phyloP scores from a whole-genome alignment of 768 basidiomycete species.

The Boletus rufocinnamomeus region DNA sequence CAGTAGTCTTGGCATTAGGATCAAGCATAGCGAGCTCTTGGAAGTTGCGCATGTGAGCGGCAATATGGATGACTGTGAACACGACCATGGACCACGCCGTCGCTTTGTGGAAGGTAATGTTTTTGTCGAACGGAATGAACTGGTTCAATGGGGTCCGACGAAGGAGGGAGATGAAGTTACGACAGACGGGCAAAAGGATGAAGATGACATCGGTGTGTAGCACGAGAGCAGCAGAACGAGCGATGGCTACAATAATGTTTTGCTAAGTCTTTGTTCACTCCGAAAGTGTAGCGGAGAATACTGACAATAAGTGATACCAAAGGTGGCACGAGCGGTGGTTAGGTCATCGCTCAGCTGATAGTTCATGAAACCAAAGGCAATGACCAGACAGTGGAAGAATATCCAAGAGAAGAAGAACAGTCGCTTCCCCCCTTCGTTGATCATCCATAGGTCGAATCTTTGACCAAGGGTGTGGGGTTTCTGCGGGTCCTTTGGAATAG shows the following conservation, averaged over 20 bases:
- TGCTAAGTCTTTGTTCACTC: background rate
- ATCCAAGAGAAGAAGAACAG: slow-evolving; percentile 83
- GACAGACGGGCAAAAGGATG: slow-evolving; percentile 93
- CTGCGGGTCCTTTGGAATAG: slow-evolving; percentile 32
- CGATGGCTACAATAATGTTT: slow-evolving; percentile 57
- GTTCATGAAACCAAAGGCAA: slow-evolving; percentile 73
- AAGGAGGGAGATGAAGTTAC: slow-evolving; percentile 89
- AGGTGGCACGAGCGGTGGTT: slow-evolving; percentile 59
- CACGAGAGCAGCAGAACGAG: slow-evolving; percentile 85
- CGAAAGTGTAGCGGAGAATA: slow-evolving; percentile 6
- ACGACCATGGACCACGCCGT: slow-evolving; percentile 89
- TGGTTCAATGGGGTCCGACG: slow-evolving; percentile 84
- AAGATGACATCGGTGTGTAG: slow-evolving; percentile 91
- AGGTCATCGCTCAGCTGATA: slow-evolving; percentile 83
- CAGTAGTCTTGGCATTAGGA: slow-evolving; percentile 52
- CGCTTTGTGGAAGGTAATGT: slow-evolving; percentile 87
- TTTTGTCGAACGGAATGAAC: slow-evolving; percentile 92
- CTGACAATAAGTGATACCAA: slow-evolving; percentile 80
- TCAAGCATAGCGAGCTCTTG: slow-evolving; percentile 60
- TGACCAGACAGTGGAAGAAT: slow-evolving; percentile 77
- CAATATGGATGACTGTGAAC: slow-evolving; percentile 72
- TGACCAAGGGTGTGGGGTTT: slow-evolving; percentile 44
- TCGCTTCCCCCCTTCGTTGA: slow-evolving; percentile 83
- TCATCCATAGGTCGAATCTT: slow-evolving; percentile 80
- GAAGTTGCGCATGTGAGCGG: slow-evolving; percentile 88